Percentiles rank a stretch among this genome's conserved stretches.
phyloP scores from a whole-genome alignment of 768 basidiomycete genomes.

The Lactarius sanguifluus region DNA sequence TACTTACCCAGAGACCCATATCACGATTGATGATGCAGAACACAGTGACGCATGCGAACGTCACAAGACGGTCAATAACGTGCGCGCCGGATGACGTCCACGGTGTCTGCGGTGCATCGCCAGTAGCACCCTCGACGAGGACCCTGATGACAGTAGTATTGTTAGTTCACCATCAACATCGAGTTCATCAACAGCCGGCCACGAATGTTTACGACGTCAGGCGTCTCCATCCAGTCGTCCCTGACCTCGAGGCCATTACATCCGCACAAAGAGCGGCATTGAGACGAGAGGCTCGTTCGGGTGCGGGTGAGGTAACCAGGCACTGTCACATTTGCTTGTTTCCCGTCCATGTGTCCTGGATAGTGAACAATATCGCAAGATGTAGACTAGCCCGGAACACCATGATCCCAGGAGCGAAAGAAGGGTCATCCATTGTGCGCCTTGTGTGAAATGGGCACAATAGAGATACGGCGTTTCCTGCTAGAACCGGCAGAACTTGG shows the following conservation, averaged over 20 bases:
- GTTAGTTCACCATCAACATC: neutral
- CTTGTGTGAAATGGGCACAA: neutral
- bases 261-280: slow-evolving; percentile 15
- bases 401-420: neutral
- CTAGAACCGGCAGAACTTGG: neutral
- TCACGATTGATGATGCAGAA: neutral
- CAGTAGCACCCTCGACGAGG: neutral
- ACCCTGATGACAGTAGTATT: neutral
- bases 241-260: neutral
- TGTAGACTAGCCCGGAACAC: neutral
- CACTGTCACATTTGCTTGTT: neutral
- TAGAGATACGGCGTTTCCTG: neutral
- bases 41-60: neutral
- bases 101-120: neutral
- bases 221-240: neutral
- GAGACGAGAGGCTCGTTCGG: neutral
- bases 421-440: neutral
- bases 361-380: neutral
- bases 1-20: neutral
- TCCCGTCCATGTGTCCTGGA: neutral
- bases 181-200: neutral
- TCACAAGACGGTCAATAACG: neutral
- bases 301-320: slow-evolving; percentile 3
- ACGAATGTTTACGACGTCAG: slow-evolving; percentile 6
- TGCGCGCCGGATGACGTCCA: slow-evolving; percentile 11